Conservation (phyloP, 306 rosid genomes). For the Ochetophila trinervis region DNA sequence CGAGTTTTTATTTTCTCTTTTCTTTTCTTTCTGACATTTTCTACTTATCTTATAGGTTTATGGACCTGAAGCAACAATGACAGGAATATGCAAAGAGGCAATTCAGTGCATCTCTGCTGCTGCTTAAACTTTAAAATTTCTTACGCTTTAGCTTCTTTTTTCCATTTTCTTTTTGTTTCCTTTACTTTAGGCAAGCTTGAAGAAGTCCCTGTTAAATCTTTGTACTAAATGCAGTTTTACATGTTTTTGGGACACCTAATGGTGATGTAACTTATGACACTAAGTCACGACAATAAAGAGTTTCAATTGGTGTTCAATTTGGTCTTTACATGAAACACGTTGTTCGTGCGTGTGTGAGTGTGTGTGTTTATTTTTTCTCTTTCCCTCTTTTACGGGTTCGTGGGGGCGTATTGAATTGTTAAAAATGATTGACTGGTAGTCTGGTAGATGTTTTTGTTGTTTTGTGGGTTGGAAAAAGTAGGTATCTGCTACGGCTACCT, state of each 20-base stretch:
- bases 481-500: no score
- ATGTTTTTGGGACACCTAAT: neutral
- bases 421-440: no score
- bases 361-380: no score
- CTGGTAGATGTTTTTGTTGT: no score
- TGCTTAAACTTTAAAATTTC: conserved; percentile 39
- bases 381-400: no score
- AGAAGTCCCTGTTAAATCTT: conserved; percentile 17
- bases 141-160: neutral
- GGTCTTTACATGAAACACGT: neutral
- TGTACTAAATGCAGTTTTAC: conserved; percentile 3
- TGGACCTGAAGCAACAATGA: conserved; percentile 98
- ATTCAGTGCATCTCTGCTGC: conserved; percentile 79
- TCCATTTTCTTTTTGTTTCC: neutral
- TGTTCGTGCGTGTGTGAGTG: no score
- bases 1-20: neutral
- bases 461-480: no score
- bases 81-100: conserved; percentile 97
- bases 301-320: conserved; percentile 1
- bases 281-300: conserved; percentile 19
- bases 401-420: no score
- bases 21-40: conserved; percentile 9
- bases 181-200: conserved; percentile 9
- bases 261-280: neutral
- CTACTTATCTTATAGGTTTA: conserved; percentile 56